Evolutionary conservation across 345 rosid species (phyloP), one percentile per base, ranked within the genome.

Genomic region (Gossypium longicalyx): DNA sequence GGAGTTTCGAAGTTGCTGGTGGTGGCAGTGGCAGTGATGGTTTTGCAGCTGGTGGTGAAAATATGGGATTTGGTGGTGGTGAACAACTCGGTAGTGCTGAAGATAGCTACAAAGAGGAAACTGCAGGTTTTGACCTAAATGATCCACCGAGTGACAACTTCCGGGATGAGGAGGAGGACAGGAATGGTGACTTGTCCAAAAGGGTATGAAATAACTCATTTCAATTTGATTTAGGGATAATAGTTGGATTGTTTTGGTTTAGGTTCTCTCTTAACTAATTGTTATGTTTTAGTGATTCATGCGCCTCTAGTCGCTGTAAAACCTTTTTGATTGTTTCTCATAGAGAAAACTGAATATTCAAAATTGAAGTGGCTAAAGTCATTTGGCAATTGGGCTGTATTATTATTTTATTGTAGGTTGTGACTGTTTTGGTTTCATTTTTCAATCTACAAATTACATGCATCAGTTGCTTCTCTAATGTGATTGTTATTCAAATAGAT

Each of bases 161-260:
- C 79, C 78, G 72, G 79, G 88, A 83, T 9, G 86, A 76, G 0
- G 81, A 76, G 0, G 81, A 89, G 57, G 80, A 80, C 60, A 41
- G 73, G 12, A 57, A 20, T 22, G 84, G 27, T 29, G 84, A 89
- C 79, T 78, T 84, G 52, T 91, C 97, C 61, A 92, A 94, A 81
- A 89, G 94, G 73, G 94, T 90, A 53, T 92, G 87, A 92, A 56
- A 3, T 41, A n/a, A 41, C 16, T 12, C 7, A 12, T 54, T 41
- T 20, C 23, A 8, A 23, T 52, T 13, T 69, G 59, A 20, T 45
- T 45, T 17, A 20, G 27, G 34, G n/a, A 20, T 34, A 45, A 67
- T 67, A 20, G 10, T 44, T 44, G 25, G 71, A 22, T 45, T 45
- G 71, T 67, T 12, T 12, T 44, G 6, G 34, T 67, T 45, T 4